These are phyloP conservation scores for Artemisia tridentata DNA, from an alignment of 129 eudicot species.

Conservation along the genomic window DNA sequence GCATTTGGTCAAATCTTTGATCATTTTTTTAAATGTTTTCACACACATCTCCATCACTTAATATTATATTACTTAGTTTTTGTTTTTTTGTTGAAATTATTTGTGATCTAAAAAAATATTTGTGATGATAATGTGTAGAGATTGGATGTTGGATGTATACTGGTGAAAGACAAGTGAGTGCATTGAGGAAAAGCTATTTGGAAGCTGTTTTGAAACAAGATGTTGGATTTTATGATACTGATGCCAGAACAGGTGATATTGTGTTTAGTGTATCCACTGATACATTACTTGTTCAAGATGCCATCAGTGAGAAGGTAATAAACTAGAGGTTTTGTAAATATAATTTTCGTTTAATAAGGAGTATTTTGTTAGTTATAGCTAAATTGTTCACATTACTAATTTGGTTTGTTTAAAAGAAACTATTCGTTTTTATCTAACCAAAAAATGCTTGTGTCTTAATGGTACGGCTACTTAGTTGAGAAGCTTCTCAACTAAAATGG, in stretches of 20 bases:
- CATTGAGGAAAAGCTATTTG: conserved; percentile 83
- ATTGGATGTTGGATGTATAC: conserved; percentile 97
- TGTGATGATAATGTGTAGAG: conserved; percentile 43
- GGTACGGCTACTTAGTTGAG: too few species aligned
- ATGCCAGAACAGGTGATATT: conserved; percentile 97
- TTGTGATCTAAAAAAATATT: background rate
- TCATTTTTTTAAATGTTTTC: background rate
- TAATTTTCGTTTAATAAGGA: too few species aligned
- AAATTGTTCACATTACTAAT: too few species aligned
- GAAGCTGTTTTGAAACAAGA: conserved; percentile 95
- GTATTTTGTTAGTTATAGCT: too few species aligned
- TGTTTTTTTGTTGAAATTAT: background rate
- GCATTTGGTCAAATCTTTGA: conserved; percentile 36
- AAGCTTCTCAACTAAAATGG: too few species aligned
- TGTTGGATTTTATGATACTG: conserved; percentile 94
- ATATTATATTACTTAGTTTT: background rate
- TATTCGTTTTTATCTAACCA: too few species aligned
- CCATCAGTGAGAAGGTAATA: conserved; percentile 94
- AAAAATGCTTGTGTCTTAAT: too few species aligned
- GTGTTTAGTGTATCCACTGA: conserved; percentile 98
- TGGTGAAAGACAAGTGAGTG: conserved; percentile 92
- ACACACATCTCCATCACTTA: conserved; percentile 18
- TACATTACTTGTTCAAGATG: conserved; percentile 97
- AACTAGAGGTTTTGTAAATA: too few species aligned
- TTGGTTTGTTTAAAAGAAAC: too few species aligned